A percentile compares a stretch with the other conserved stretches of the same genome.
These are phyloP conservation scores for Tylopilus felleus DNA, from an alignment of 768 basidiomycete species.

Conservation along the genomic window DNA sequence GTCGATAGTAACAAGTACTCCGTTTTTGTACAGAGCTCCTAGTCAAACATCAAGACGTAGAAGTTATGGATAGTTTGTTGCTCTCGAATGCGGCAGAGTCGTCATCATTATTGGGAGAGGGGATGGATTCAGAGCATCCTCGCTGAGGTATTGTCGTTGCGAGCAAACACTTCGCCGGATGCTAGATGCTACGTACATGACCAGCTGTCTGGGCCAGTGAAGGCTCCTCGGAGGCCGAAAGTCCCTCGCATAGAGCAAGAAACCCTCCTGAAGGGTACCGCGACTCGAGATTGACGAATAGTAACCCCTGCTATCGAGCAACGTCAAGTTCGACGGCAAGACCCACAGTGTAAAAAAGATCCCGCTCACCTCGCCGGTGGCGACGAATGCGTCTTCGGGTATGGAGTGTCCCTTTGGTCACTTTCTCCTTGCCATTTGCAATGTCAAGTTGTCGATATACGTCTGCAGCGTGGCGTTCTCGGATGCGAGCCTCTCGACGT, in stretches of 20 bases:
- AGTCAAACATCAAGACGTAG: neutral
- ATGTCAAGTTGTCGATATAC: constrained; percentile 87
- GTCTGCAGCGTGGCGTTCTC: constrained; percentile 82
- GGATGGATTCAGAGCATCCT: neutral
- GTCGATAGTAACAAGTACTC: neutral
- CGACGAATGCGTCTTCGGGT: neutral
- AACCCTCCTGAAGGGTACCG: neutral
- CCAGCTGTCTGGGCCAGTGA: neutral
- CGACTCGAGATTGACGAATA: neutral
- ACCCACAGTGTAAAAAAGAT: neutral
- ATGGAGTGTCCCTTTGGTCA: constrained; percentile 30
- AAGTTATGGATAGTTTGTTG: neutral
- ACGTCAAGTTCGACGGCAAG: neutral
- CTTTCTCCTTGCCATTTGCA: constrained; percentile 81
- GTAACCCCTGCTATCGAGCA: neutral
- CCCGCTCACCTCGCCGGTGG: constrained; percentile 7
- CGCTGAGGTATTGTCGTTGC: neutral
- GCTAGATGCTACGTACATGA: constrained; percentile 13
- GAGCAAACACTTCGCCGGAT: neutral
- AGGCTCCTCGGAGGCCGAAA: neutral
- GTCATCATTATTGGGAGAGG: neutral
- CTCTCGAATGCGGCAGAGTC: neutral
- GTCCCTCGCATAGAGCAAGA: neutral
- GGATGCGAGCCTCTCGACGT: constrained; percentile 76
- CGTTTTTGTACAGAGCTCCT: neutral